These are phyloP conservation scores for Globisporangium takayamanum DNA, from an alignment of 352 stramenopile genomes.

Conservation along the genomic window DNA sequence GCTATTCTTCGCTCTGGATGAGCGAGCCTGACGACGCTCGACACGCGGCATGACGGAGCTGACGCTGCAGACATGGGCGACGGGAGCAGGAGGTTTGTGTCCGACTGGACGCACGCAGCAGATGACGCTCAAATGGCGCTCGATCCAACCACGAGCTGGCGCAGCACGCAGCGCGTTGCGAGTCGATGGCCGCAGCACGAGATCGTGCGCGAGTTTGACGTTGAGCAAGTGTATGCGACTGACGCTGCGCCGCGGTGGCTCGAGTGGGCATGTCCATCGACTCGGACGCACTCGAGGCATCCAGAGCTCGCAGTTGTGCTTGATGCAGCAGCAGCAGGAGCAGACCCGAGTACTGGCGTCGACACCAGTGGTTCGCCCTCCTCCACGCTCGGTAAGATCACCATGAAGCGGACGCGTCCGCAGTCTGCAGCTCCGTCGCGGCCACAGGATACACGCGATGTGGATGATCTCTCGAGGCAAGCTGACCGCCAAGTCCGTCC, in stretches of 20 bases:
- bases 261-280: not conserved
- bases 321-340: too few relatives aligned
- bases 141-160: slow-evolving; percentile 13
- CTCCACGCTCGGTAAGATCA: not conserved
- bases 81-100: slow-evolving; percentile 16
- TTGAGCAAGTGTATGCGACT: slow-evolving; percentile 14
- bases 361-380: too few relatives aligned
- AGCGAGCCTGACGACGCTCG: not conserved
- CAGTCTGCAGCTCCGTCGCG: slow-evolving; percentile 24
- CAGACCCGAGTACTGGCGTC: too few relatives aligned
- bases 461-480: not conserved
- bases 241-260: slow-evolving; percentile 8
- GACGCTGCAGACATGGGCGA: slow-evolving; percentile 19
- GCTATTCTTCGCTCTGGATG: not conserved
- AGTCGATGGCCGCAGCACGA: slow-evolving; percentile 13
- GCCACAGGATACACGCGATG: not conserved
- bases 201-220: slow-evolving; percentile 10
- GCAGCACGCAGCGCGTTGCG: slow-evolving; percentile 22
- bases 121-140: not conserved
- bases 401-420: slow-evolving; percentile 11
- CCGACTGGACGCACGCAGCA: slow-evolving; percentile 23
- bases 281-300: not conserved
- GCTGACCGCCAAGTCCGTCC: slow-evolving; percentile 1
- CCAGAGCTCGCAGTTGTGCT: not conserved
- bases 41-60: not conserved